Conservation (phyloP, 805 yeast genomes). For the Sungouiella thailandica region DNA sequence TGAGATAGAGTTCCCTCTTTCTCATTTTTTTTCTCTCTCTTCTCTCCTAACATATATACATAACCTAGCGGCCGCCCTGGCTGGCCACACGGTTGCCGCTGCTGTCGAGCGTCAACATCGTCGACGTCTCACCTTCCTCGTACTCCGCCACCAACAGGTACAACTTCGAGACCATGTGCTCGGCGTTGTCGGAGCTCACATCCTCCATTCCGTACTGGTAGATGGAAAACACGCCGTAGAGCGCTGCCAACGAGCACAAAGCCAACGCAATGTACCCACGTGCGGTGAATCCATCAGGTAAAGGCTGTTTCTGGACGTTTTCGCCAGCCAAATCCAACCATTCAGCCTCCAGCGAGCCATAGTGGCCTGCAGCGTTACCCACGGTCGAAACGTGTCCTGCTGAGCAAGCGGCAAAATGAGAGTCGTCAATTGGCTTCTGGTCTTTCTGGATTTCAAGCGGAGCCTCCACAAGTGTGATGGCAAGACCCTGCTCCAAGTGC, state of each 20-base stretch:
- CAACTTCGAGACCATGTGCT: constrained; percentile 33
- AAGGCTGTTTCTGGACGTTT: constrained; percentile 51
- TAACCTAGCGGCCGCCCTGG: neutral
- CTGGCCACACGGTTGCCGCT: neutral
- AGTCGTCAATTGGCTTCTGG: constrained; percentile 33
- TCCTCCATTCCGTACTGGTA: constrained; percentile 64
- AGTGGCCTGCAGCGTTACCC: constrained; percentile 68
- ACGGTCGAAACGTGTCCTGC: constrained; percentile 38
- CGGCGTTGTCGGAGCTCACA: constrained; percentile 45
- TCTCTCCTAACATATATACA: no score
- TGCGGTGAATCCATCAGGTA: constrained; percentile 66
- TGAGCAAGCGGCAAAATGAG: constrained; percentile 48
- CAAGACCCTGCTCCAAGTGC: constrained; percentile 81
- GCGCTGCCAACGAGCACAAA: constrained; percentile 49
- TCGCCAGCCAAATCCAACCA: constrained; percentile 61
- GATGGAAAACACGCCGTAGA: constrained; percentile 58
- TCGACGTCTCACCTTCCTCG: constrained; percentile 15
- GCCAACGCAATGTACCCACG: constrained; percentile 65
- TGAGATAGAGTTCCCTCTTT: no score
- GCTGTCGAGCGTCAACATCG: constrained; percentile 7
- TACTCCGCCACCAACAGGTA: constrained; percentile 24
- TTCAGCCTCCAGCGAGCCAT: constrained; percentile 41
- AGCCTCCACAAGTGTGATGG: constrained; percentile 66
- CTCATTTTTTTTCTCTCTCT: no score
- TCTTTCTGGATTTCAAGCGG: constrained; percentile 46